Conservation (phyloP, 352 stramenopile species). For the Phytophthora crassamura region DNA sequence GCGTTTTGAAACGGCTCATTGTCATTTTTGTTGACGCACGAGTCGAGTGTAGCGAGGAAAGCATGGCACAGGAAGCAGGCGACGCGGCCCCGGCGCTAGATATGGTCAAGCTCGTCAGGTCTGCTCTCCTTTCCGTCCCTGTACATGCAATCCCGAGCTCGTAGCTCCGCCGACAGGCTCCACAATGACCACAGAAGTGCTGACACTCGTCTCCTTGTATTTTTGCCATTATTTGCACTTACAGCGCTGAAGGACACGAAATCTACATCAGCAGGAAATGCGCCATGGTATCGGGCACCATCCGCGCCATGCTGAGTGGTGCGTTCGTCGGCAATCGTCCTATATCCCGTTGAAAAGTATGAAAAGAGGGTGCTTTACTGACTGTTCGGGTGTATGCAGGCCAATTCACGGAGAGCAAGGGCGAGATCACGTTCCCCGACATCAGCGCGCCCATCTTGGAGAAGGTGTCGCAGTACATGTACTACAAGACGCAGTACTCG, state of each 20-base stretch:
- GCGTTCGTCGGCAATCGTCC: conserved; percentile 31
- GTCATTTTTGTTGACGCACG: too few species aligned
- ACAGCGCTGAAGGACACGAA: conserved; percentile 94
- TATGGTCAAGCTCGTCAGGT: conserved; percentile 89
- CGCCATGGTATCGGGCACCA: conserved; percentile 95
- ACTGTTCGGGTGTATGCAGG: conserved; percentile 43
- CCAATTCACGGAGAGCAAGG: conserved; percentile 93
- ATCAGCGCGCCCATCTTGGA: conserved; percentile 97
- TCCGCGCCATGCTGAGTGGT: conserved; percentile 97
- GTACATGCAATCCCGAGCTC: background rate
- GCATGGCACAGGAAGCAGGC: conserved; percentile 61
- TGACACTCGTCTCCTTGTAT: conserved; percentile 7
- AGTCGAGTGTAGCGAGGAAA: conserved; percentile 5
- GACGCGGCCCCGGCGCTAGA: conserved; percentile 50
- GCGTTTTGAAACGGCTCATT: conserved; percentile 13
- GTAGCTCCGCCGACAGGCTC: conserved; percentile 3
- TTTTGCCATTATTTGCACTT: conserved; percentile 4
- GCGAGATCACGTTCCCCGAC: conserved; percentile 97
- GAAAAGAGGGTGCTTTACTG: conserved; percentile 3
- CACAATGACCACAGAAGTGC: background rate
- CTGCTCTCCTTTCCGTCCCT: background rate
- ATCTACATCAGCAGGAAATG: conserved; percentile 95
- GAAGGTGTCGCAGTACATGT: conserved; percentile 98
- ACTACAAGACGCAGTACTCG: conserved; percentile 98
- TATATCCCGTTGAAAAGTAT: conserved; percentile 1